Evolutionary conservation across 1,139 yeast genomes (phyloP), one percentile per base, ranked within the genome.

Genomic region (Suhomyces bokatorum): DNA sequence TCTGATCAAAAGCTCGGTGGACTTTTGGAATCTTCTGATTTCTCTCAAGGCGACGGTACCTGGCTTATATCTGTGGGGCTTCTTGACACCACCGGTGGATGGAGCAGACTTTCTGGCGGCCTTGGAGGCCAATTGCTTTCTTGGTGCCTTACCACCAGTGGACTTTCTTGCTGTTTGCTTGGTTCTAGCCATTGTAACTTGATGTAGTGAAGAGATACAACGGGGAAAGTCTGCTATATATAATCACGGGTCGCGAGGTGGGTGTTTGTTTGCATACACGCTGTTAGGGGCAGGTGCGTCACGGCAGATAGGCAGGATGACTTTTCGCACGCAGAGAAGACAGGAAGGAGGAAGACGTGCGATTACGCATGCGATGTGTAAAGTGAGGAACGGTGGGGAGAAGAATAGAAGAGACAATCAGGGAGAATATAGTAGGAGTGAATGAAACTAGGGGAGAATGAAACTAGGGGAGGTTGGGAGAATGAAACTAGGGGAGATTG

Each of bases 41-140:
- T 91, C 98, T 87, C 97, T 91, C 71, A 91, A 87, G 64, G 98
- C 98, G 68, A 91, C 97, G 69, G 97, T 91, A 90, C 98, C 98
- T 74, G 98, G 98, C 93, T 90, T 91, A 81, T 90, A 91, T 87
- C 98, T 89, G 89, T 91, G 98, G 61, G 97, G 97, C 83, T 91
- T 91, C 91, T 91, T 91, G 72, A 91, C 97, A 85, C 97, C 98
- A 73, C 97, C 97, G 57, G 97, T 84, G 56, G 96, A 80, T 79
- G 95, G 93, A 51, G 97, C 97, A 48, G 98, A 90, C 78, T 91
- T 91, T 84, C 98, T 87, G 62, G 98, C 97, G 64, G 97, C 97
- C 87, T 91, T 91, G 60, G 97, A 90, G 66, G 98, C 97, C 69
- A 91, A 83, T 79, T 90, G 97, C 81, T 91, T 91, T 86, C 98